Percentiles rank a stretch among this genome's conserved stretches.
These are phyloP conservation scores for Camelina laxa DNA, from an alignment of 345 rosid genomes.

Conservation along the genomic window DNA sequence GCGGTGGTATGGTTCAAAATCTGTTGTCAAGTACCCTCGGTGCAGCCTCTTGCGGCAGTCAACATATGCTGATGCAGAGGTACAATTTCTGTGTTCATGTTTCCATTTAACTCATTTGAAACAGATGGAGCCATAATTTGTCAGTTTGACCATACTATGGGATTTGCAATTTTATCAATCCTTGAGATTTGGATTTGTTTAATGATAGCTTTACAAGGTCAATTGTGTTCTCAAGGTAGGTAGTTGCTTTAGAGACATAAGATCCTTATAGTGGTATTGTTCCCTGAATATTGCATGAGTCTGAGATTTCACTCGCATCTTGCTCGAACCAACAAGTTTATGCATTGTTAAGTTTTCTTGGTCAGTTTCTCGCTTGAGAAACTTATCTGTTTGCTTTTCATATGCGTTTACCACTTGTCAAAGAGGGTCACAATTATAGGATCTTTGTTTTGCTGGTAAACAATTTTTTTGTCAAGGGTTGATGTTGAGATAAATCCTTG, in stretches of 20 bases:
- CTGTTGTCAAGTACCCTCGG: slow-evolving; percentile 93
- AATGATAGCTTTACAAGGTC: neutral
- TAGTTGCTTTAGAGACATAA: neutral
- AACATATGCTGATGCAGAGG: slow-evolving; percentile 94
- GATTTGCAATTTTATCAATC: neutral
- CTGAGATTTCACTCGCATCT: neutral
- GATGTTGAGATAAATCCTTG: slow-evolving; percentile 74
- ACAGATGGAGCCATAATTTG: neutral
- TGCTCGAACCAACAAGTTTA: neutral
- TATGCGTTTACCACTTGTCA: slow-evolving; percentile 10
- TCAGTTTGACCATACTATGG: neutral
- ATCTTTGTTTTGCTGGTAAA: slow-evolving; percentile 13
- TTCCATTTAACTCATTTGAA: too few species aligned
- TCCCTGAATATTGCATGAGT: neutral
- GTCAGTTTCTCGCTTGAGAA: neutral
- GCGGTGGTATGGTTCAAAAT: slow-evolving; percentile 89
- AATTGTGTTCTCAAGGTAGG: slow-evolving; percentile 6
- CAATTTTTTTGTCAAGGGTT: slow-evolving; percentile 35
- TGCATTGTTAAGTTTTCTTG: neutral
- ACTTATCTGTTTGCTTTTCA: neutral
- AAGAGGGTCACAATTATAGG: neutral
- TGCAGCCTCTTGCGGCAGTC: slow-evolving; percentile 89
- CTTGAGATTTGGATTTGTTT: neutral
- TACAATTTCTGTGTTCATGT: slow-evolving; percentile 46
- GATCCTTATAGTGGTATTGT: neutral